Conservation (phyloP, 2,329 filamentous ascomycete genomes). For the Cryphonectria japonica region DNA sequence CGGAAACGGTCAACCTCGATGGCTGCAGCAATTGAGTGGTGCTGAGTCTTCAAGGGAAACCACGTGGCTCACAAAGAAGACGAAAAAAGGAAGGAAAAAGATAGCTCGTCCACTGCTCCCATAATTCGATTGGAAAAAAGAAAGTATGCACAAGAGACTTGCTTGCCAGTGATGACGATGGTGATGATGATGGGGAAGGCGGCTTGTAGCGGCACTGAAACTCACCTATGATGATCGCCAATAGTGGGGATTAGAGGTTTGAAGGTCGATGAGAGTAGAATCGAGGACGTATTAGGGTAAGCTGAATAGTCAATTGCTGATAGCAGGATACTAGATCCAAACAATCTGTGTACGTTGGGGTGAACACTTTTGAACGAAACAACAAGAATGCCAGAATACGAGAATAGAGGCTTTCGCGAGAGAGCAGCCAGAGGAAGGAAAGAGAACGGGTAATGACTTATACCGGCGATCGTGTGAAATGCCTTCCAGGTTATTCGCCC, state of each 20-base stretch:
- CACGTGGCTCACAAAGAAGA: slow-evolving; percentile 2
- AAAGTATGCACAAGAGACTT: background rate
- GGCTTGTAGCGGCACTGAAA: slow-evolving; percentile 14
- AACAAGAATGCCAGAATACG: slow-evolving; percentile 13
- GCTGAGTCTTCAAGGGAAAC: background rate
- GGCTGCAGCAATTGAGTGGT: slow-evolving; percentile 11
- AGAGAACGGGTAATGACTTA: slow-evolving; percentile 5
- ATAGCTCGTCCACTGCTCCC: background rate
- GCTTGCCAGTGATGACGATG: background rate
- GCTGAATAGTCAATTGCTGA: background rate
- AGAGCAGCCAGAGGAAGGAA: background rate
- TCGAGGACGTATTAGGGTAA: background rate
- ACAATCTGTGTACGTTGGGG: background rate
- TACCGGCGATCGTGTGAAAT: slow-evolving; percentile 22
- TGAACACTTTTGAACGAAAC: background rate
- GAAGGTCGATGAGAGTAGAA: slow-evolving; percentile 8
- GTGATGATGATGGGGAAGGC: background rate
- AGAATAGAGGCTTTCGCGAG: slow-evolving; percentile 7
- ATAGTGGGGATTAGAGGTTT: slow-evolving; percentile 8
- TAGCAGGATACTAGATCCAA: background rate
- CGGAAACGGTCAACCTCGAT: slow-evolving; percentile 20
- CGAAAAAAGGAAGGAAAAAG: background rate
- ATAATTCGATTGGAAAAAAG: background rate
- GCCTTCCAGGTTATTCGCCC: slow-evolving; percentile 24
- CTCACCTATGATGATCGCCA: slow-evolving; percentile 13